Conservation (phyloP, 768 basidiomycete genomes). For the Porphyrellus cyaneotinctus region DNA sequence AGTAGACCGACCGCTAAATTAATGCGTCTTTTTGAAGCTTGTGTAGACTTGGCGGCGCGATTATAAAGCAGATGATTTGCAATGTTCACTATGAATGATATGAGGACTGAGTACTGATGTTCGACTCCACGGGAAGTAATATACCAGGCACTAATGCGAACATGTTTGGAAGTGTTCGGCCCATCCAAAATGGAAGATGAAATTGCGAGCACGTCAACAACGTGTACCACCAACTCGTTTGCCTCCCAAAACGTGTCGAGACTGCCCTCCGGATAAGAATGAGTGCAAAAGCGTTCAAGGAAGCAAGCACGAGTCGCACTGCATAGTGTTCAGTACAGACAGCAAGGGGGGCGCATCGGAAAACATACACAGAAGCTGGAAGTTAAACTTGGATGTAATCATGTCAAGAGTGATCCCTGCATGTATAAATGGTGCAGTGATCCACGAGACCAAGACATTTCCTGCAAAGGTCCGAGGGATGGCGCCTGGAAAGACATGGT, state of each 20-base stretch:
- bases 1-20: constrained; percentile 53
- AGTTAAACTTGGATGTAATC: constrained; percentile 52
- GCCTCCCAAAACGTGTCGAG: constrained; percentile 57
- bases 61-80: constrained; percentile 47
- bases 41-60: constrained; percentile 35
- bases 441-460: constrained; percentile 61
- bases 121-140: constrained; percentile 3
- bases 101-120: background rate
- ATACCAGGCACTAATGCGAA: constrained; percentile 78
- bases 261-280: constrained; percentile 61
- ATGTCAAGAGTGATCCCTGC: constrained; percentile 41
- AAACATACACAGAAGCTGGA: constrained; percentile 66
- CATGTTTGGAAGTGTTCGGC: constrained; percentile 93
- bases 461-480: constrained; percentile 88
- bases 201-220: constrained; percentile 81
- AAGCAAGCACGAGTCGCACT: constrained; percentile 77
- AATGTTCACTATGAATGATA: constrained; percentile 44
- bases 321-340: background rate
- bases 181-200: constrained; percentile 91
- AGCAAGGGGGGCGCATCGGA: background rate
- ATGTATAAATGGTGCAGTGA: constrained; percentile 46
- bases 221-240: constrained; percentile 54
- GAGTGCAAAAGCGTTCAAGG: constrained; percentile 59
- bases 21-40: constrained; percentile 34
- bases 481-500: constrained; percentile 81